phyloP scores from a whole-genome alignment of 176 grass and related monocot species.

The Pontederia crassipes region DNA sequence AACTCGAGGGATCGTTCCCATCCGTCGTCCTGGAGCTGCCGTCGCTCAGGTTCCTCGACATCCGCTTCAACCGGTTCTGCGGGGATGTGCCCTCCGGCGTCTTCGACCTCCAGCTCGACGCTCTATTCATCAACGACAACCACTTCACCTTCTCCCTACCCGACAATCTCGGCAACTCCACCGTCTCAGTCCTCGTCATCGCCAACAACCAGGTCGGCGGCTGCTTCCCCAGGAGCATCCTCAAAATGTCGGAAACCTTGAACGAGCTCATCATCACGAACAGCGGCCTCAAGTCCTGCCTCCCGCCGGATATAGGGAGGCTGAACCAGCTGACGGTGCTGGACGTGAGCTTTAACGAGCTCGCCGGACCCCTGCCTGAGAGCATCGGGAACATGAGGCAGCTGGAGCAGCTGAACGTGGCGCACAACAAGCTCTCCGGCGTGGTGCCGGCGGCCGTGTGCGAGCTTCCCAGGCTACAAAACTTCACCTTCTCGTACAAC shows the following conservation, averaged over 20 bases:
- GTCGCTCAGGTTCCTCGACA: slow-evolving; percentile 5
- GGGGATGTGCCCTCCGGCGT: slow-evolving; percentile 39
- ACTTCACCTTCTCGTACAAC: slow-evolving; percentile 8
- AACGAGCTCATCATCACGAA: slow-evolving; percentile 4
- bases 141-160: slow-evolving; percentile 26
- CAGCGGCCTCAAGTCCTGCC: background rate
- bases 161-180: background rate
- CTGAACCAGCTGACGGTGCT: background rate
- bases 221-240: background rate
- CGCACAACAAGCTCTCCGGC: slow-evolving; percentile 8
- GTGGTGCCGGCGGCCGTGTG: background rate
- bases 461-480: slow-evolving; percentile 3
- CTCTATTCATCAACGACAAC: slow-evolving; percentile 84
- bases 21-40: slow-evolving; percentile 4
- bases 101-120: slow-evolving; percentile 69
- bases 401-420: slow-evolving; percentile 7
- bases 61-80: slow-evolving; percentile 50
- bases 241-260: background rate
- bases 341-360: background rate
- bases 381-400: background rate
- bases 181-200: slow-evolving; percentile 2
- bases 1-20: slow-evolving; percentile 4
- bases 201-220: slow-evolving; percentile 5
- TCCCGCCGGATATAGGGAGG: background rate
- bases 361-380: background rate